Percentiles rank a stretch among this genome's conserved stretches.
phyloP scores from a whole-genome alignment of 1,284 basidiomycete genomes.

The Xanthoconium separans region DNA sequence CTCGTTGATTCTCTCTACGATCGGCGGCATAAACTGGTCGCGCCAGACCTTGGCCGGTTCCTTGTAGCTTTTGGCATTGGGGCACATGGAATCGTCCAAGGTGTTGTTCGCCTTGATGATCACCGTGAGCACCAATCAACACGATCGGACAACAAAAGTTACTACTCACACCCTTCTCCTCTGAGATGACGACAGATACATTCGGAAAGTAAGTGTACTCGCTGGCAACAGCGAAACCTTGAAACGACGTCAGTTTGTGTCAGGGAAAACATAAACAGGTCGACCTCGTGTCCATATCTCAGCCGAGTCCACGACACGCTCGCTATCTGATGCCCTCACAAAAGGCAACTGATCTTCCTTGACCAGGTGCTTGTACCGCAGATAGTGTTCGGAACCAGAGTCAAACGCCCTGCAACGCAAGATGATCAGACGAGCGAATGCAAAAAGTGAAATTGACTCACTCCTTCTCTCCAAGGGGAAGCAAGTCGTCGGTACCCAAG shows the following conservation, averaged over 20 bases:
- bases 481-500: conserved; percentile 60
- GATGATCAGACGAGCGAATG: background rate
- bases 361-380: conserved; percentile 54
- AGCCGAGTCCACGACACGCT: conserved; percentile 67
- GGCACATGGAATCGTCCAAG: conserved; percentile 68
- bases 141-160: background rate
- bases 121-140: background rate
- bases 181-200: conserved; percentile 55
- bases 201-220: conserved; percentile 39
- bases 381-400: conserved; percentile 47
- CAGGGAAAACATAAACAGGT: background rate
- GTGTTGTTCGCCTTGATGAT: conserved; percentile 61
- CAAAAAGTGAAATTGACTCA: conserved; percentile 36
- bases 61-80: conserved; percentile 50
- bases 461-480: conserved; percentile 72
- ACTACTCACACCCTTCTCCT: conserved; percentile 49
- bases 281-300: conserved; percentile 67
- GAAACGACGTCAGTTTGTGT: background rate
- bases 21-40: conserved; percentile 51
- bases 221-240: conserved; percentile 56
- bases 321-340: conserved; percentile 58
- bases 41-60: conserved; percentile 53
- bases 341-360: conserved; percentile 53
- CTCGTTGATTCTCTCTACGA: conserved; percentile 61
- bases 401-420: conserved; percentile 47